Conservation (phyloP, 2,329 filamentous ascomycete species). For the Phyllosticta citriasiana region DNA sequence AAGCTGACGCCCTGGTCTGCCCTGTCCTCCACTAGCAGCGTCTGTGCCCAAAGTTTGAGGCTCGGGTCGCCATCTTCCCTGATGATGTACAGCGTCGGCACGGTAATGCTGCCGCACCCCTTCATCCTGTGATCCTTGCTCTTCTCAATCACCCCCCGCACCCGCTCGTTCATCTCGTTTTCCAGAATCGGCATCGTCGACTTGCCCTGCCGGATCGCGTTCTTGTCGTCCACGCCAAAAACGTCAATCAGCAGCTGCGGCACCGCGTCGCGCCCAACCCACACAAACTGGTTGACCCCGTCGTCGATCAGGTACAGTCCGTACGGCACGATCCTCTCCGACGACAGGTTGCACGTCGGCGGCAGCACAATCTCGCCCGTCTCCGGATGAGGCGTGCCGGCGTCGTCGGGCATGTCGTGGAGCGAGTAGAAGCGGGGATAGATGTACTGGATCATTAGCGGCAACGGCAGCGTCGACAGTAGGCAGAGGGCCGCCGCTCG, state of each 20-base stretch:
- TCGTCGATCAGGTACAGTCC: conserved; percentile 96
- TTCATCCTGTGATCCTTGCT: conserved; percentile 77
- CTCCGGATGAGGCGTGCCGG: conserved; percentile 72
- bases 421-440: conserved; percentile 57
- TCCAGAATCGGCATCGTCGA: conserved; percentile 76
- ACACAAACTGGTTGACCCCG: conserved; percentile 93
- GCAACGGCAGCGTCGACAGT: conserved; percentile 85
- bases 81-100: conserved; percentile 87
- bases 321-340: conserved; percentile 76
- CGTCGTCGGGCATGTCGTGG: conserved; percentile 93
- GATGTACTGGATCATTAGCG: conserved; percentile 87
- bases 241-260: conserved; percentile 82
- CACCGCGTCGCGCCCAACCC: conserved; percentile 88
- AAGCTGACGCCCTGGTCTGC: conserved; percentile 90
- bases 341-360: conserved; percentile 74
- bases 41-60: conserved; percentile 93
- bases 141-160: conserved; percentile 85
- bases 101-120: conserved; percentile 84
- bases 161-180: conserved; percentile 91
- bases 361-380: conserved; percentile 87
- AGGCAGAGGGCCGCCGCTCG: conserved; percentile 85
- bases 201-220: conserved; percentile 84
- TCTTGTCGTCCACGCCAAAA: conserved; percentile 77
- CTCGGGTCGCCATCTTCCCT: conserved; percentile 94
- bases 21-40: conserved; percentile 85